phyloP scores from a whole-genome alignment of 148 eudicot species.

The Agrostemma githago region DNA sequence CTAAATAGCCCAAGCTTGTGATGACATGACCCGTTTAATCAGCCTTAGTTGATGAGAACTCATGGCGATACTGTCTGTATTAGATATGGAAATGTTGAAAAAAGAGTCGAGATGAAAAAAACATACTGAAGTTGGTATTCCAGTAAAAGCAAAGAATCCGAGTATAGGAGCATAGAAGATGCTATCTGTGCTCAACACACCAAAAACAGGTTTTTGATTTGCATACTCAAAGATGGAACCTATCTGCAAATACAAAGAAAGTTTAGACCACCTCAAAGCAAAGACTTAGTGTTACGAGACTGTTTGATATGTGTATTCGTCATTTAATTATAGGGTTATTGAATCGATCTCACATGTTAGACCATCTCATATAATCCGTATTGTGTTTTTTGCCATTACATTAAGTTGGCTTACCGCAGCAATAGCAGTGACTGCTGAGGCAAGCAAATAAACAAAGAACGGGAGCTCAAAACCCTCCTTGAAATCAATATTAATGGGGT shows the following conservation, averaged over 20 bases:
- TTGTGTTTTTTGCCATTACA: too few species aligned
- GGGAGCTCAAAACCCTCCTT: conserved; percentile 52
- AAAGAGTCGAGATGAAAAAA: neutral
- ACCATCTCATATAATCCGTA: too few species aligned
- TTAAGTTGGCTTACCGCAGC: conserved; percentile 57
- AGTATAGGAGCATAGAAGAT: conserved; percentile 84
- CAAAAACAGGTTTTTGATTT: conserved; percentile 82
- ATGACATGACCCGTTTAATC: too few species aligned
- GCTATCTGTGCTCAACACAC: conserved; percentile 73
- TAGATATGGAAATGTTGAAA: neutral
- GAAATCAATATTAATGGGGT: conserved; percentile 20
- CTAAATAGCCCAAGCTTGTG: too few species aligned
- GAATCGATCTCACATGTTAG: too few species aligned
- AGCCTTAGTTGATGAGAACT: too few species aligned
- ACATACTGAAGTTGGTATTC: conserved; percentile 84
- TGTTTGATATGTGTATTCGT: too few species aligned
- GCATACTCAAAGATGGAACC: conserved; percentile 88
- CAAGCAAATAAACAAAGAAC: conserved; percentile 74
- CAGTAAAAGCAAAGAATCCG: conserved; percentile 85
- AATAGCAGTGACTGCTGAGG: conserved; percentile 91
- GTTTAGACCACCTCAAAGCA: neutral
- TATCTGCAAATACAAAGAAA: conserved; percentile 36
- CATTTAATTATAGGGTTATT: too few species aligned
- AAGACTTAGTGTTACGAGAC: neutral
- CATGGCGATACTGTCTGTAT: too few species aligned